These are phyloP conservation scores for Aspergillus felis DNA, from an alignment of 2,329 filamentous ascomycete genomes.

Conservation along the genomic window DNA sequence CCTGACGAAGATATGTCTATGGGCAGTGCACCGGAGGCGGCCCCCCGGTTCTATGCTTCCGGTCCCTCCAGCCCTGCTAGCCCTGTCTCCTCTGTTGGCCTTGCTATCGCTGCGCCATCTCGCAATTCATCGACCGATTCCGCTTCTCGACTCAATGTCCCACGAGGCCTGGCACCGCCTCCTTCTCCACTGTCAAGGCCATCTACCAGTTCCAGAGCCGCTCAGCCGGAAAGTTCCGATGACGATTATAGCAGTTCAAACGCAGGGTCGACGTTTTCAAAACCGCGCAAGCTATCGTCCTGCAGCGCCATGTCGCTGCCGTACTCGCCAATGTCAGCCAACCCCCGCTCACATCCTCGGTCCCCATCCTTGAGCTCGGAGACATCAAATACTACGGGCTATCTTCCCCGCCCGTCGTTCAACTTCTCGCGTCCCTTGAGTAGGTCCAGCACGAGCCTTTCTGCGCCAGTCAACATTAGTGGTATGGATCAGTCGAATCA, in stretches of 20 bases:
- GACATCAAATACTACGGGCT: slow-evolving; percentile 58
- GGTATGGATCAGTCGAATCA: slow-evolving; percentile 25
- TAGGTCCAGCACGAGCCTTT: slow-evolving; percentile 42
- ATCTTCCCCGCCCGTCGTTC: slow-evolving; percentile 69
- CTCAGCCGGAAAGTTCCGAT: slow-evolving; percentile 60
- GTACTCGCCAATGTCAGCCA: slow-evolving; percentile 62
- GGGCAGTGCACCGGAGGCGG: slow-evolving; percentile 11
- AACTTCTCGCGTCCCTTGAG: slow-evolving; percentile 94
- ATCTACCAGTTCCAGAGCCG: slow-evolving; percentile 54
- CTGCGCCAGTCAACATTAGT: slow-evolving; percentile 27
- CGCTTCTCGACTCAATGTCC: slow-evolving; percentile 34
- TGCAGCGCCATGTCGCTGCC: slow-evolving; percentile 61
- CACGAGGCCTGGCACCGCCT: slow-evolving; percentile 44
- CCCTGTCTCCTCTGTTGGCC: slow-evolving; percentile 8
- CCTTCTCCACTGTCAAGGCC: slow-evolving; percentile 41
- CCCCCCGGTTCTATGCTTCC: slow-evolving; percentile 19
- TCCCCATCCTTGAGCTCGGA: slow-evolving; percentile 86
- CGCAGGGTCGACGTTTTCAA: slow-evolving; percentile 59
- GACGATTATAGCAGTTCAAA: slow-evolving; percentile 64
- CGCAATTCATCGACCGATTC: slow-evolving; percentile 36
- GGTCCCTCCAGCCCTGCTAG: slow-evolving; percentile 9
- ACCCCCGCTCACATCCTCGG: slow-evolving; percentile 60
- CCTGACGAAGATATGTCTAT: slow-evolving; percentile 26
- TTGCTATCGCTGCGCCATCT: slow-evolving; percentile 20
- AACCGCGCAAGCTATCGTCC: slow-evolving; percentile 72